These are phyloP conservation scores for Xerocomus alliaceus DNA, from an alignment of 1,284 basidiomycete genomes.

Conservation along the genomic window DNA sequence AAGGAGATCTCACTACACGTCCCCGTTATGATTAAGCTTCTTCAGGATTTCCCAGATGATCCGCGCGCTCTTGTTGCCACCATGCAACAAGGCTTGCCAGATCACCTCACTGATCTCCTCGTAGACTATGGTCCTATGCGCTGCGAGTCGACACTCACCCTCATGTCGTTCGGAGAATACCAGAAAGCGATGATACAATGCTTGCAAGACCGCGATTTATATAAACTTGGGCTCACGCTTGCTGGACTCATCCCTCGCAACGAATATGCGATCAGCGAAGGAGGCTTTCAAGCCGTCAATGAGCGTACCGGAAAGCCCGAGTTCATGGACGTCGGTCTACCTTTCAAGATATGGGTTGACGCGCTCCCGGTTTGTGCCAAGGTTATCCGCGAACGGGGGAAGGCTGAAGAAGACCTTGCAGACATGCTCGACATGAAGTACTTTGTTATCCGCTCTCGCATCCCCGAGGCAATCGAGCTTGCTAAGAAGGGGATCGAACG, in stretches of 20 bases:
- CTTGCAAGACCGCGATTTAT: constrained; percentile 54
- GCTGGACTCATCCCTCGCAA: constrained; percentile 57
- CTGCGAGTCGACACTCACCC: constrained; percentile 53
- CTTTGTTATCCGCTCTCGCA: constrained; percentile 51
- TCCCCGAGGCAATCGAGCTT: constrained; percentile 49
- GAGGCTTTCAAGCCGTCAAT: constrained; percentile 54
- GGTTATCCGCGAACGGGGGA: constrained; percentile 52
- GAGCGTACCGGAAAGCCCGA: constrained; percentile 49
- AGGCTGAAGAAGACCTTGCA: constrained; percentile 52
- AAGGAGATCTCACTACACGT: constrained; percentile 54
- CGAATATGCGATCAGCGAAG: constrained; percentile 62
- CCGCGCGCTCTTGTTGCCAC: constrained; percentile 50
- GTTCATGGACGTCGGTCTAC: constrained; percentile 53
- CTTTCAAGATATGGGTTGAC: constrained; percentile 61
- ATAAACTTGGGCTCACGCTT: constrained; percentile 54
- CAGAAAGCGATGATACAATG: constrained; percentile 58
- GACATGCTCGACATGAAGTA: constrained; percentile 67
- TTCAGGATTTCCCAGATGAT: constrained; percentile 57
- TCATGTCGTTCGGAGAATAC: constrained; percentile 49
- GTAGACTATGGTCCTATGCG: constrained; percentile 52
- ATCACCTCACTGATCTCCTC: constrained; percentile 51
- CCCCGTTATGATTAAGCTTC: constrained; percentile 48
- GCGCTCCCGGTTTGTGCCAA: constrained; percentile 59
- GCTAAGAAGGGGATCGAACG: constrained; percentile 53
- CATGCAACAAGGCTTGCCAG: constrained; percentile 49